Base-by-base conservation (phyloP, 2,329 filamentous ascomycete genomes). In the Ilyonectria destructans region DNA sequence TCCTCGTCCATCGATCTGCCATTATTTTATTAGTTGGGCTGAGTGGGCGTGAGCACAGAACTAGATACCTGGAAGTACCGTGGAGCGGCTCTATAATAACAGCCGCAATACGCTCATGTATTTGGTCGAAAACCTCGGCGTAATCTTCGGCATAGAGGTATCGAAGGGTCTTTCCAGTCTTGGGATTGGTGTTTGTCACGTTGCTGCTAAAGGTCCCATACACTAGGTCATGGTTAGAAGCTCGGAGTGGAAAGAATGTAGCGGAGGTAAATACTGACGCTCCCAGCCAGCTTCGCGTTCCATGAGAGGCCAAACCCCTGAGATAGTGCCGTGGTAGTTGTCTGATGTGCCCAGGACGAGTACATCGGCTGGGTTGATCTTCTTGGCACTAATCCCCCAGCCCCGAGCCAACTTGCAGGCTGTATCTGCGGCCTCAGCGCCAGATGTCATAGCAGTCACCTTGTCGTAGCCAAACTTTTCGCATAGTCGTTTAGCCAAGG, bases 361-460 rank as follows among this genome's bases (percentile, higher is more conserved):
- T 4, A 59, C 65, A 2, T 69, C 58, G 6, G 52, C 33, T 1
- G 66, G 31, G 13, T 33, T n/a, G 43, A 69, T 65, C 1, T 45
- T 45, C 23, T 65, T 65, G 21, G 19, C 26, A 0, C 45, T 29
- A 19, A 67, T 49, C 13, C 62, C 69, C 63, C 67, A 68, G 29
- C 57, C 58, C 6, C 68, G 59, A 9, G 69, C 67, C 31, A 71
- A 29, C 23, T 71, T 71, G 37, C 49, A 58, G 6, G 69, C 69
- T 7, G 55, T 54, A 29, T 71, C 69, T 3, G 49, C 64, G 12
- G 59, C 69, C 23, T 71, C 69, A 26, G 69, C 45, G 15, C 69
- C 69, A 10, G 67, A 51, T 1, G 33, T 43, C 67, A 67, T 67
- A 19, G 63, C 31, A 5, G 58, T 33, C 17, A 67, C 48, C 26